A percentile compares a stretch with the other conserved stretches of the same genome.
phyloP scores from a whole-genome alignment of 352 stramenopile species.

The Pythium angustatum region DNA sequence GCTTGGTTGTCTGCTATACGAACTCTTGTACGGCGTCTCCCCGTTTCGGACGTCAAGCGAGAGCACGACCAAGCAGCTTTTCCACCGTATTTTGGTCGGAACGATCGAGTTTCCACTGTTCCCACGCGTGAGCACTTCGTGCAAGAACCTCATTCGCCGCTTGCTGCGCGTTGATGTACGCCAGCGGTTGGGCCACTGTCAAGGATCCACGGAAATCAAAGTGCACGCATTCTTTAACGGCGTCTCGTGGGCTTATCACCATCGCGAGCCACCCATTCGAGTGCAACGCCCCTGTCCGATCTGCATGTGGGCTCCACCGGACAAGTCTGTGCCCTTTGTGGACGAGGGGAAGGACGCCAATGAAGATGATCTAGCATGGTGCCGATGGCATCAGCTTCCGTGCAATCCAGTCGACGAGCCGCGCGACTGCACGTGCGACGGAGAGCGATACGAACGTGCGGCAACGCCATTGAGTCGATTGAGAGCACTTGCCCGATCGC shows the following conservation, averaged over 20 bases:
- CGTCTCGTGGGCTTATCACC: slow-evolving; percentile 32
- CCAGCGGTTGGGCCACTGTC: slow-evolving; percentile 31
- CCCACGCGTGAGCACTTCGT: slow-evolving; percentile 26
- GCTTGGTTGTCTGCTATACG: slow-evolving; percentile 72
- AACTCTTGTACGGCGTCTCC: slow-evolving; percentile 66
- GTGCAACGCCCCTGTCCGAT: not conserved
- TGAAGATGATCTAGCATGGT: slow-evolving; percentile 1
- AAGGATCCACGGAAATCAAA: slow-evolving; percentile 37
- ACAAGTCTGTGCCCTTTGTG: not conserved
- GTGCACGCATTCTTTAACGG: slow-evolving; percentile 35
- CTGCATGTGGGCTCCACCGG: not conserved
- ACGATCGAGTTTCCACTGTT: slow-evolving; percentile 40
- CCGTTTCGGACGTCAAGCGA: slow-evolving; percentile 46
- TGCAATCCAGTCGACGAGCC: too few species aligned
- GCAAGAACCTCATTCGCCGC: slow-evolving; percentile 33
- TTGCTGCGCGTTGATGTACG: slow-evolving; percentile 28
- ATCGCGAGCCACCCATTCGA: slow-evolving; percentile 12
- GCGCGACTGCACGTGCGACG: not conserved
- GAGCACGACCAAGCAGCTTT: slow-evolving; percentile 42
- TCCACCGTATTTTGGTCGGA: slow-evolving; percentile 49
- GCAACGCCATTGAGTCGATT: not conserved
- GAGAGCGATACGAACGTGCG: not conserved
- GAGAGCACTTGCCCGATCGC: not conserved
- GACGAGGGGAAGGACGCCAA: not conserved
- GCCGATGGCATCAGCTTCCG: not conserved